Evolutionary conservation across 176 grass and related monocot genomes (phyloP), one percentile per base, ranked within the genome.

Genomic region (Eleusine indica): DNA sequence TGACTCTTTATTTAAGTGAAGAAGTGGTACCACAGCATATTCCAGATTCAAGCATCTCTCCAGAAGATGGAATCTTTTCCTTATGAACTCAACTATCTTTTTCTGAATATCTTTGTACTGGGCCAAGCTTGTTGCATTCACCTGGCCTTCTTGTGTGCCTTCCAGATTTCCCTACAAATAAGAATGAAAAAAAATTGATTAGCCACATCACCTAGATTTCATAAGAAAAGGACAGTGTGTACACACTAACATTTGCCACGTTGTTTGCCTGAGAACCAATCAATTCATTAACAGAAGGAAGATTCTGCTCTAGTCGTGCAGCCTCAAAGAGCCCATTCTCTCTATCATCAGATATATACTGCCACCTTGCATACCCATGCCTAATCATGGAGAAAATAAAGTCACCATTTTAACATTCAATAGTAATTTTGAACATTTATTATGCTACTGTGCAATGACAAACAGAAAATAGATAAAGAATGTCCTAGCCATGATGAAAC

Each of bases 291-390:
- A 64, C 66, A 75, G 85, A 67, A 86, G 93, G 93, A 87, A 99
- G 89, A 71, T 82, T 86, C 70, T 92, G 83, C 83, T 99, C 94
- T 54, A n/a, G 81, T 15, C 97, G 86, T 57, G 91, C 97, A 92
- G 84, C 56, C 37, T 99, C 97, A 78, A 81, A 89, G 71, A 99
- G 86, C 10, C 93, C 88, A n/a, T 86, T 84, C 9, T 87, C 87
- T 89, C 83, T 88, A 65, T 99, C 97, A 87, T 96, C 97, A 71
- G 92, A 86, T 85, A 99, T 92, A 84, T 87, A 93, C 58, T 96
- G 93, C 94, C 94, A 99, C 85, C 93, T 96, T 68, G 97, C 97
- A 88, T 96, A 99, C 37, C 97, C 97, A 92, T 99, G 97, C 89
- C 97, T 82, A 70, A 76, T 61, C 41, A 79, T 75, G 37, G 66